phyloP scores from a whole-genome alignment of 306 rosid species.

The Betula pendula region DNA sequence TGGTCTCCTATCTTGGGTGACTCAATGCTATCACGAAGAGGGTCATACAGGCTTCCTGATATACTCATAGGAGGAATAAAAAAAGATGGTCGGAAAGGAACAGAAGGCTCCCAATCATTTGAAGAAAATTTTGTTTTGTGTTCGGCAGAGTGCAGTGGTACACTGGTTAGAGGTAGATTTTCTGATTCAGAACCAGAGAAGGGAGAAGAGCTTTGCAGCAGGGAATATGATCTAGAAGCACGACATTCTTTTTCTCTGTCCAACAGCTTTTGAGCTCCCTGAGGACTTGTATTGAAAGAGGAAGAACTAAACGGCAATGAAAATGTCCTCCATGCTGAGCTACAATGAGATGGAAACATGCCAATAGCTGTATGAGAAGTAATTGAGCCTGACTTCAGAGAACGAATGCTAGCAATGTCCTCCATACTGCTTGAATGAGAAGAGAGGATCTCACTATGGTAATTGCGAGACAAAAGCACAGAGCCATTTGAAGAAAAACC shows the following conservation, averaged over 20 bases:
- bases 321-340: slow-evolving; percentile 40
- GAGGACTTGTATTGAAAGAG: slow-evolving; percentile 31
- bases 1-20: slow-evolving; percentile 66
- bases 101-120: slow-evolving; percentile 88
- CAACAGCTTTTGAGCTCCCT: slow-evolving; percentile 40
- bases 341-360: slow-evolving; percentile 34
- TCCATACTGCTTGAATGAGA: slow-evolving; percentile 43
- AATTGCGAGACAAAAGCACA: slow-evolving; percentile 32
- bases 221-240: slow-evolving; percentile 36
- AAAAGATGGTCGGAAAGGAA: slow-evolving; percentile 85
- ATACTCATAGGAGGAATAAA: slow-evolving; percentile 55
- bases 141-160: slow-evolving; percentile 36
- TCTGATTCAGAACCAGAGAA: slow-evolving; percentile 48
- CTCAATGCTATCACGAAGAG: slow-evolving; percentile 72
- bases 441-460: slow-evolving; percentile 36
- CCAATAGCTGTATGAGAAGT: slow-evolving; percentile 23
- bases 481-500: slow-evolving; percentile 42
- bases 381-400: slow-evolving; percentile 31
- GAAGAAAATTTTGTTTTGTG: slow-evolving; percentile 45
- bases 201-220: slow-evolving; percentile 40
- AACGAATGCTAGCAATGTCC: slow-evolving; percentile 39
- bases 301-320: slow-evolving; percentile 44
- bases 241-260: slow-evolving; percentile 39
- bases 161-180: slow-evolving; percentile 38
- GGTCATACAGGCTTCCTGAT: slow-evolving; percentile 64